phyloP scores from a whole-genome alignment of 495 filamentous ascomycete species.

The Copromyces sp. region DNA sequence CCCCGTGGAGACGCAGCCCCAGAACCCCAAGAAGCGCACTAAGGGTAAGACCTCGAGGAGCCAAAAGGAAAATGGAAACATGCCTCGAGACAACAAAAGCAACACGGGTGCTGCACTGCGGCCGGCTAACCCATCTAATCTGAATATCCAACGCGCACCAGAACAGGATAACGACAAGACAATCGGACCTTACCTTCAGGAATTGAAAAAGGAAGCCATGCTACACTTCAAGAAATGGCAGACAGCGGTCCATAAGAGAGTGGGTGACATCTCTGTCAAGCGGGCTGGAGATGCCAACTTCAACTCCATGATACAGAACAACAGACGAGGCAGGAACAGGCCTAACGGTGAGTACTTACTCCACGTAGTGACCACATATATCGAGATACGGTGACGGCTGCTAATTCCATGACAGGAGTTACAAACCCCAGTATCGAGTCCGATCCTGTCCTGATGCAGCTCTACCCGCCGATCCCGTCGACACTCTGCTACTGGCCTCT shows the following conservation, averaged over 20 bases:
- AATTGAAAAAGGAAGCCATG: slow-evolving; percentile 34
- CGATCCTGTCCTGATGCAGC: slow-evolving; percentile 27
- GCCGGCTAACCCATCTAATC: background rate
- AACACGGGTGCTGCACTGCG: background rate
- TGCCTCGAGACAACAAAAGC: slow-evolving; percentile 8
- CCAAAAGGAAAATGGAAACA: slow-evolving; percentile 18
- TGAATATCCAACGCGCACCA: background rate
- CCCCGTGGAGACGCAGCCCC: slow-evolving; percentile 10
- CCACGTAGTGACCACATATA: background rate
- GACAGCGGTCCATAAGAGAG: slow-evolving; percentile 21
- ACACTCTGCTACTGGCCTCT: slow-evolving; percentile 28
- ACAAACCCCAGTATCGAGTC: slow-evolving; percentile 22
- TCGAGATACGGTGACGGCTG: background rate
- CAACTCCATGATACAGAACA: background rate
- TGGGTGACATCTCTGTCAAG: slow-evolving; percentile 33
- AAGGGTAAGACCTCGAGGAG: background rate
- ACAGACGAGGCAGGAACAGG: slow-evolving; percentile 7
- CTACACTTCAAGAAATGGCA: slow-evolving; percentile 39
- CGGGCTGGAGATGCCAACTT: slow-evolving; percentile 10
- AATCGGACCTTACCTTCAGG: slow-evolving; percentile 23
- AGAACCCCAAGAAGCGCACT: background rate
- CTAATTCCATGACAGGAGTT: slow-evolving; percentile 17
- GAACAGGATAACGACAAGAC: slow-evolving; percentile 13
- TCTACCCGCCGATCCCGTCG: slow-evolving; percentile 37
- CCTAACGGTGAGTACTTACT: slow-evolving; percentile 4